Percentiles rank a stretch among this genome's conserved stretches.
phyloP scores from a whole-genome alignment of 345 rosid species.

The Populus pruinosa region DNA sequence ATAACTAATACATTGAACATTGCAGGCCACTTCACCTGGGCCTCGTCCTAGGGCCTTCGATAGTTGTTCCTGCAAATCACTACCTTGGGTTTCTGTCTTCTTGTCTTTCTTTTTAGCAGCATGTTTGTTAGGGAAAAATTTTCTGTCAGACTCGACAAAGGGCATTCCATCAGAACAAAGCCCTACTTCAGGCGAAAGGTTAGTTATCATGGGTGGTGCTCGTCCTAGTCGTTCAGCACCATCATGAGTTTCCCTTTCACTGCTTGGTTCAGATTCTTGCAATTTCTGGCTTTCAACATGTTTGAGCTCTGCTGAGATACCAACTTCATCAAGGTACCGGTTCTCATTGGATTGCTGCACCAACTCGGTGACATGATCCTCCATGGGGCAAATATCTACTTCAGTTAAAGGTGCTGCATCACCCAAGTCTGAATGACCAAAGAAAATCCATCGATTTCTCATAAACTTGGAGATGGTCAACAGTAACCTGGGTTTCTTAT shows the following conservation, averaged over 20 bases:
- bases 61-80: slow-evolving; percentile 38
- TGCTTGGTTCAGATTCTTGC: neutral
- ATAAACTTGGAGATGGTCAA: neutral
- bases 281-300: neutral
- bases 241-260: neutral
- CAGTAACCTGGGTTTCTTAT: neutral
- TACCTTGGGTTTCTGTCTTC: slow-evolving; percentile 12
- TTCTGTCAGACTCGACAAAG: neutral
- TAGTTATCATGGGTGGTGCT: neutral
- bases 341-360: slow-evolving; percentile 9
- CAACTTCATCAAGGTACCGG: neutral
- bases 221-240: neutral
- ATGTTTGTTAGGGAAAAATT: neutral
- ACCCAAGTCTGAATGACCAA: neutral
- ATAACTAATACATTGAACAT: slow-evolving; percentile 25
- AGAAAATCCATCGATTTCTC: neutral
- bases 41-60: slow-evolving; percentile 27
- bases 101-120: neutral
- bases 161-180: neutral
- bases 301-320: neutral
- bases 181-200: neutral
- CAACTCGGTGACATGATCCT: slow-evolving; percentile 1
- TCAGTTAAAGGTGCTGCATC: slow-evolving; percentile 1
- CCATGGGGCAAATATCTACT: neutral
- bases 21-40: slow-evolving; percentile 12